These are phyloP conservation scores for Aspergillus baeticus DNA, from an alignment of 495 filamentous ascomycete genomes.

Conservation along the genomic window DNA sequence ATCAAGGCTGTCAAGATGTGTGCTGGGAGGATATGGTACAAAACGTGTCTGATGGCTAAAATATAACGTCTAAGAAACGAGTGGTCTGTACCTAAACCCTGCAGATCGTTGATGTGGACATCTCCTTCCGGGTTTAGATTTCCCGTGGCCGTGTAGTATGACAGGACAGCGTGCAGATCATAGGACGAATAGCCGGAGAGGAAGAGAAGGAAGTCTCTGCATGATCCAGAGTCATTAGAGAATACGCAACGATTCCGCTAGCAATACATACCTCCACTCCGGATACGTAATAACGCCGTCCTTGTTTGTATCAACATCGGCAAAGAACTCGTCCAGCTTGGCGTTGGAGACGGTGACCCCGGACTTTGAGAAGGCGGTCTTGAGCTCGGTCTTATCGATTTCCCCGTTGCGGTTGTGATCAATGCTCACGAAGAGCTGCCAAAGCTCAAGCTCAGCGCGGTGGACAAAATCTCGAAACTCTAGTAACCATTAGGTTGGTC, in stretches of 20 bases:
- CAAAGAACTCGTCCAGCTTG: constrained; percentile 82
- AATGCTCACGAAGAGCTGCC: constrained; percentile 79
- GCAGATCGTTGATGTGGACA: constrained; percentile 85
- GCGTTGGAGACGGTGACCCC: constrained; percentile 76
- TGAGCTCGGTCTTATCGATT: constrained; percentile 81
- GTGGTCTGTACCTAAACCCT: constrained; percentile 89
- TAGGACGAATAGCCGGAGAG: constrained; percentile 69
- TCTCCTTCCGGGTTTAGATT: constrained; percentile 93
- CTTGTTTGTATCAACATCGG: constrained; percentile 82
- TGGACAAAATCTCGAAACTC: constrained; percentile 90
- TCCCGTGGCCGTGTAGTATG: constrained; percentile 88
- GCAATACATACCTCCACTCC: constrained; percentile 83
- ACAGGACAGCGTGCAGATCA: constrained; percentile 78
- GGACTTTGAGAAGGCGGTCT: constrained; percentile 69
- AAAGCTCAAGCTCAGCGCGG: constrained; percentile 78
- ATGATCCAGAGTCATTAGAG: constrained; percentile 20
- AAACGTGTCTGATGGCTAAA: constrained; percentile 35
- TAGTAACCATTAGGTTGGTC: constrained; percentile 38
- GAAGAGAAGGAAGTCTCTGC: constrained; percentile 92
- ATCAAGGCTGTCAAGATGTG: constrained; percentile 39
- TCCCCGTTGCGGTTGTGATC: constrained; percentile 85
- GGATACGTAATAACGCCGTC: constrained; percentile 88
- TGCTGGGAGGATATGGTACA: constrained; percentile 42
- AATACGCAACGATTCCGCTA: constrained; percentile 7
- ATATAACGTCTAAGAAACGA: constrained; percentile 62